These are phyloP conservation scores for Gossypium rotundifolium DNA, from an alignment of 345 rosid genomes.

Conservation along the genomic window DNA sequence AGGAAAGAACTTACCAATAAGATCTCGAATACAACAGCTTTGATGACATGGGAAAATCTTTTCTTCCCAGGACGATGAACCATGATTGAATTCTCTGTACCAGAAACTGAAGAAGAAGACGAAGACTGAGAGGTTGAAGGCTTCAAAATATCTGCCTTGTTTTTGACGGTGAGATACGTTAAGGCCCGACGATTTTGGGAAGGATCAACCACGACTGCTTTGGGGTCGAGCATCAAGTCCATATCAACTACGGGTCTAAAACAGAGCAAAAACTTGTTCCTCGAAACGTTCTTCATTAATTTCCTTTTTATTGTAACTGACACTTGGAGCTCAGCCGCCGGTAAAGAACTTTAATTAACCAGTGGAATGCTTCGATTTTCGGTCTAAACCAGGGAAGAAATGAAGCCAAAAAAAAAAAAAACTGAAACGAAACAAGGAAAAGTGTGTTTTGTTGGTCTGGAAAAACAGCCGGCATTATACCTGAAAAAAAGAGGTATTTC, in stretches of 20 bases:
- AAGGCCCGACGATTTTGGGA: neutral
- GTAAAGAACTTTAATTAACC: no score
- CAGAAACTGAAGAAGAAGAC: no score
- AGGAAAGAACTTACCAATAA: constrained; percentile 25
- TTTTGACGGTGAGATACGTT: neutral
- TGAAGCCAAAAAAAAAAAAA: neutral
- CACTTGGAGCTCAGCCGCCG: neutral
- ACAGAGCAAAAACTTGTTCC: constrained; percentile 38
- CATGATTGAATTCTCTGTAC: constrained; percentile 4
- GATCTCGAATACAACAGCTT: constrained; percentile 29
- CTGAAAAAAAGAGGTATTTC: neutral
- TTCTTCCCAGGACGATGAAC: constrained; percentile 13
- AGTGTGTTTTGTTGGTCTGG: neutral
- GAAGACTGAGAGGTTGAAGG: neutral
- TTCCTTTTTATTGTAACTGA: neutral
- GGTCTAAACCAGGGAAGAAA: constrained; percentile 10
- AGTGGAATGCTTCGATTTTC: neutral
- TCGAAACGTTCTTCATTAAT: constrained; percentile 28
- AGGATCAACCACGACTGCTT: constrained; percentile 3
- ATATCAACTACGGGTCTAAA: constrained; percentile 36
- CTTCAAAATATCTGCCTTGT: neutral
- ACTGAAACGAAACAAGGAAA: neutral
- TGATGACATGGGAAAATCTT: constrained; percentile 29
- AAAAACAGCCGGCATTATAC: neutral
- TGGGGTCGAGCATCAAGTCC: constrained; percentile 18